Evolutionary conservation across 2,329 filamentous ascomycete species (phyloP), one percentile per base, ranked within the genome.

Genomic region (Pezizomycotina sp.): DNA sequence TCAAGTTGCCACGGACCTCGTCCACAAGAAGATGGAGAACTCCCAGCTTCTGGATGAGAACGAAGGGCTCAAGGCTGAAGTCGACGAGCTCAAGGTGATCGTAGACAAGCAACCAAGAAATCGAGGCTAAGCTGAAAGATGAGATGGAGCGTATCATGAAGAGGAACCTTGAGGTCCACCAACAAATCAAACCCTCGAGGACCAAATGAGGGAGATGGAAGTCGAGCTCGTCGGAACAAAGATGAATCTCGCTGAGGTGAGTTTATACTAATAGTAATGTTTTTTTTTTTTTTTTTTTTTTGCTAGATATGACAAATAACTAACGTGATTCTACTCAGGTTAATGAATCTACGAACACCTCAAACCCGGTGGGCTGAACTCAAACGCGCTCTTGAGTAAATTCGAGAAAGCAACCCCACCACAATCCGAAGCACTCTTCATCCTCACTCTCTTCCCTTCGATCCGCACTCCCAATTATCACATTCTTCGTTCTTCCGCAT

Each of bases 141-240:
- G 86, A 95, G 58, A 84, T 92, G 60, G 84, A 93, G 36, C 71
- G 78, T 34, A 72, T 95, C 51, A 89, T 95, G 77, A 74, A 82
- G 57, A 72, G 83, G 43, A 95, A 95, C 55, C 70, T 78, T 45
- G 82, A 91, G 52, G 84, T 95, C 5, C 84, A 95, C 53, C 83
- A 92, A 50, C 82, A 92, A 98, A 95, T 53, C 68, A 78, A 42
- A 71, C 67, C 39, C 62, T 98, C 48, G 84, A 93, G 58, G 86
- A 92, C 54, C 80, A 89, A 52, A 69, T 92, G 68, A 68, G 71
- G 4, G 83, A 93, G 50, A 79, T 95, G 63, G 89, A 95, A 63
- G 79, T 84, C 58, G 74, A 83, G 56, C 63, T 98, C 48, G 86
- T 98, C 46, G 72, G 77, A 55, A 89, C 83, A 1, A 98, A 98